Conservation (phyloP, 179 eudicot species). For the Pouteria campechiana region DNA sequence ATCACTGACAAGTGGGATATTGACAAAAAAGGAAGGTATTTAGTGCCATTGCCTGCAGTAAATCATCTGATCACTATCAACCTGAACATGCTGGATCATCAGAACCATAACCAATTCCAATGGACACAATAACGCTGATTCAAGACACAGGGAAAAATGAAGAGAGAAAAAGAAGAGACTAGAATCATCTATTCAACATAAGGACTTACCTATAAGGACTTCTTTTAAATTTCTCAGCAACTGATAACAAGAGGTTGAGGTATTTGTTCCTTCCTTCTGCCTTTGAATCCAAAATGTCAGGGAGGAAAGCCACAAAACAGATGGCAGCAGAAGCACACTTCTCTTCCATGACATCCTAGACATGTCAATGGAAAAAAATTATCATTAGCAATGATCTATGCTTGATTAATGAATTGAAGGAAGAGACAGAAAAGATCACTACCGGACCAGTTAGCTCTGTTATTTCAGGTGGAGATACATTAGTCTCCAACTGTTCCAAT, state of each 20-base stretch:
- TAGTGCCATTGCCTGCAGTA: no score
- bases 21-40: no score
- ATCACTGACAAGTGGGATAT: no score
- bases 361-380: no score
- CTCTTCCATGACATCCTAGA: constrained; percentile 85
- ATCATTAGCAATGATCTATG: no score
- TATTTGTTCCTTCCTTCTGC: constrained; percentile 96
- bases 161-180: background rate
- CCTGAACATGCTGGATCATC: no score
- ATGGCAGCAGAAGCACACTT: constrained; percentile 94
- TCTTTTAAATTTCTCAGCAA: constrained; percentile 81
- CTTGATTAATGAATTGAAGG: background rate
- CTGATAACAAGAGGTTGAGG: constrained; percentile 59
- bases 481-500: constrained; percentile 79
- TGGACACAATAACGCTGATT: no score
- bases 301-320: constrained; percentile 88
- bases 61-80: no score
- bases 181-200: background rate
- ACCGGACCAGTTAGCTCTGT: constrained; percentile 74
- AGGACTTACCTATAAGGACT: constrained; percentile 75
- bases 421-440: constrained; percentile 4
- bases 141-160: no score
- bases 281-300: constrained; percentile 86
- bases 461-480: constrained; percentile 79
- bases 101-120: no score